Conservation (phyloP, 176 grass and related monocot species). For the Oryza nivara region DNA sequence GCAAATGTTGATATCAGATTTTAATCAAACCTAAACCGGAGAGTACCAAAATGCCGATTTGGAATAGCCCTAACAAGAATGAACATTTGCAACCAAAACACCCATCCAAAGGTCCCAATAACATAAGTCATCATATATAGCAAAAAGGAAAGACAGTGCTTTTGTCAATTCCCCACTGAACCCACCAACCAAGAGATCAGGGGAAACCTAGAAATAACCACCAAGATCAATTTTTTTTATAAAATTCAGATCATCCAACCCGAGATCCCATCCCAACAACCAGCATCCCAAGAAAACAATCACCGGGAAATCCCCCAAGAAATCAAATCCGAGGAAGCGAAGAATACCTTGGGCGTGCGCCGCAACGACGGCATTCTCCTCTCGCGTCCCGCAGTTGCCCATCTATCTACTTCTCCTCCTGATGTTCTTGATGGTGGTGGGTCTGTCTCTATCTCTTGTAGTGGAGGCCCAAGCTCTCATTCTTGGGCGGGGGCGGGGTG, state of each 20-base stretch:
- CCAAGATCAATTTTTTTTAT: conserved; percentile 34
- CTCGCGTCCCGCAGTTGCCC: conserved; percentile 93
- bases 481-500: neutral
- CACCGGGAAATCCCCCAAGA: conserved; percentile 8
- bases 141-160: neutral
- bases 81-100: conserved; percentile 5
- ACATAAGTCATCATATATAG: neutral
- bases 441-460: neutral
- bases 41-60: neutral
- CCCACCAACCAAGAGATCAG: conserved; percentile 9
- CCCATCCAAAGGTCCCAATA: neutral
- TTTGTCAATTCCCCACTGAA: neutral
- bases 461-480: neutral
- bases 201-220: neutral
- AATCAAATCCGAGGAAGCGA: conserved; percentile 1
- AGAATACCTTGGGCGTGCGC: conserved; percentile 83
- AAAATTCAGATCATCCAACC: conserved; percentile 22
- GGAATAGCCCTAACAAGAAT: neutral
- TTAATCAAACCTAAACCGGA: neutral
- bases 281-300: neutral
- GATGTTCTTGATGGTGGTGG: neutral
- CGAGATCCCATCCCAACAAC: conserved; percentile 49
- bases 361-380: conserved; percentile 96
- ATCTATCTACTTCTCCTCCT: conserved; percentile 62
- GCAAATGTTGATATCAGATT: neutral